phyloP scores from a whole-genome alignment of 2,329 filamentous ascomycete genomes.

The Fusarium hostae region DNA sequence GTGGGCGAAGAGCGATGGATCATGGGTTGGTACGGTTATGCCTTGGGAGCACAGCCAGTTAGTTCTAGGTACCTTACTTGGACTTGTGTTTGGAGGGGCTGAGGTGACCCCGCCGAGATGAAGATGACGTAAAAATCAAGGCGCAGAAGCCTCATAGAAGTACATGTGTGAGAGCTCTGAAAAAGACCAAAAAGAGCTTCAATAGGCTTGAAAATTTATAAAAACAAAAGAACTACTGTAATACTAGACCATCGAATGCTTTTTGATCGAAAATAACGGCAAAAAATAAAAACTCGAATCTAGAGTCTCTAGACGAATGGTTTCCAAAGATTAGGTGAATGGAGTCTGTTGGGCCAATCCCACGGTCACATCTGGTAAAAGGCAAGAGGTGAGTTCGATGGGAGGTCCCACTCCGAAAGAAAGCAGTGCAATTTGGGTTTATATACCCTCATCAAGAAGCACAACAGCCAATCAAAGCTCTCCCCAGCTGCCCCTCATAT shows the following conservation, averaged over 20 bases:
- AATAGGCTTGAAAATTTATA: neutral
- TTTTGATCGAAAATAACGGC: neutral
- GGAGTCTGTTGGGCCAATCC: constrained; percentile 64
- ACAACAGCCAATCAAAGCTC: neutral
- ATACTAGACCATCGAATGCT: fast-evolving
- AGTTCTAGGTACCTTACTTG: neutral
- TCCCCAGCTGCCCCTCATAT: neutral
- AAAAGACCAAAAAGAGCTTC: neutral
- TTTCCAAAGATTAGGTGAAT: constrained; percentile 64
- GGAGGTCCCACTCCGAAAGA: constrained; percentile 72
- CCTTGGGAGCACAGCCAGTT: constrained; percentile 2
- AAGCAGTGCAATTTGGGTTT: neutral
- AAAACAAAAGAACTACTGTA: neutral
- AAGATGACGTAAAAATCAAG: constrained; percentile 36
- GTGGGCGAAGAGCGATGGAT: constrained; percentile 30
- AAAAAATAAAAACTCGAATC: constrained; percentile 56
- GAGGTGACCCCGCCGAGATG: constrained; percentile 24
- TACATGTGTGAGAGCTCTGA: neutral
- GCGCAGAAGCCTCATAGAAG: constrained; percentile 5
- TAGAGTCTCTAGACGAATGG: constrained; percentile 51
- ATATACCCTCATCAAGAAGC: constrained; percentile 18
- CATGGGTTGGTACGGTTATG: constrained; percentile 23
- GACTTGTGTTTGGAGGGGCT: constrained; percentile 35
- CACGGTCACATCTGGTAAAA: constrained; percentile 85
- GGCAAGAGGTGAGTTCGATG: constrained; percentile 81